phyloP scores from a whole-genome alignment of 306 rosid genomes.

The Prinsepia uniflora region DNA sequence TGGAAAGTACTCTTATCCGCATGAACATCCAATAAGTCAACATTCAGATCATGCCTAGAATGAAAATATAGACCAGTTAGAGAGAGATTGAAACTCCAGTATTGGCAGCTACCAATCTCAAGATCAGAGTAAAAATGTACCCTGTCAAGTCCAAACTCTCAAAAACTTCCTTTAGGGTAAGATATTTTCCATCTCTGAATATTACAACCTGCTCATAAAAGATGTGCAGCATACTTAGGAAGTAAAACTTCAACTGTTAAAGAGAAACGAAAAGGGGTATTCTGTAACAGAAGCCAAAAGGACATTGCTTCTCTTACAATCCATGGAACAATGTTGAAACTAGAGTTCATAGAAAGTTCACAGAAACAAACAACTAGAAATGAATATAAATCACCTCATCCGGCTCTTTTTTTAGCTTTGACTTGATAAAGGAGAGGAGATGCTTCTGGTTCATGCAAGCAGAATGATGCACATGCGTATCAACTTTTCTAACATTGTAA shows the following conservation, averaged over 20 bases:
- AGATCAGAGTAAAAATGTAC: slow-evolving; percentile 32
- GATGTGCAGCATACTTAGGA: slow-evolving; percentile 14
- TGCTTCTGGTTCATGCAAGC: slow-evolving; percentile 98
- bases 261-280: background rate
- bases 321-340: background rate
- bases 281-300: background rate
- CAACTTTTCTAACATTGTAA: slow-evolving; percentile 83
- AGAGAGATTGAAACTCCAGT: background rate
- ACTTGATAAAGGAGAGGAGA: slow-evolving; percentile 80
- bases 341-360: slow-evolving; percentile 2
- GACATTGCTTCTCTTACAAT: background rate
- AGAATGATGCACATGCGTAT: slow-evolving; percentile 89
- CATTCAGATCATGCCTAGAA: slow-evolving; percentile 71
- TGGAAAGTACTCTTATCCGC: slow-evolving; percentile 94
- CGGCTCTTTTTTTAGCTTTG: slow-evolving; percentile 71
- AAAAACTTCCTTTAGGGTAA: slow-evolving; percentile 85
- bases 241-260: slow-evolving; percentile 21
- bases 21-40: slow-evolving; percentile 86
- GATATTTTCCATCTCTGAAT: slow-evolving; percentile 90
- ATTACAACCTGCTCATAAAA: slow-evolving; percentile 67
- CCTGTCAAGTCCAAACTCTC: slow-evolving; percentile 91
- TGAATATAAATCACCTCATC: slow-evolving; percentile 54
- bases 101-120: slow-evolving; percentile 8
- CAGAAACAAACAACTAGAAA: background rate
- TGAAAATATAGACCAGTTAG: slow-evolving; percentile 16